Conservation (phyloP, 23 red algal genomes). For the Agarophyton chilense region DNA sequence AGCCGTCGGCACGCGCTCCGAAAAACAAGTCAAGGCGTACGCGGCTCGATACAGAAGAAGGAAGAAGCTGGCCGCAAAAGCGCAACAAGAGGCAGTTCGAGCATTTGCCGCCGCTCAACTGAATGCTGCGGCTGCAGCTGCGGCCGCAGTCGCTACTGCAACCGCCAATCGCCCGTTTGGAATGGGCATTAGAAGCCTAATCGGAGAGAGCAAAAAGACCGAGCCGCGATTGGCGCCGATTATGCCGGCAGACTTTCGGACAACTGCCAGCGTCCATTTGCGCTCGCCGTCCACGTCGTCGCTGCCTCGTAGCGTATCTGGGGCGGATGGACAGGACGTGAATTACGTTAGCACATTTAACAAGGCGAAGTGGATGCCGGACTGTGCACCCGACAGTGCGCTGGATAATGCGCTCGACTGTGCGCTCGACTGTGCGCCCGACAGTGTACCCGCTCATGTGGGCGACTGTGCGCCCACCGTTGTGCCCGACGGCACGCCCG, state of each 20-base stretch:
- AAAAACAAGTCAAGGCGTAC: constrained; percentile 71
- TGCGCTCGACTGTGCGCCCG: no score
- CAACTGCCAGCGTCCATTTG: not conserved
- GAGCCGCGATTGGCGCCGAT: not conserved
- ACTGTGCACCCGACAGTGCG: no score
- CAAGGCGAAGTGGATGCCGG: no score
- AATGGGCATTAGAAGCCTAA: no score
- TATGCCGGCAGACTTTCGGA: constrained; percentile 5
- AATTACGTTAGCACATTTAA: no score
- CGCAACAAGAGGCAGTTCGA: constrained; percentile 21
- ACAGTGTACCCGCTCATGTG: no score
- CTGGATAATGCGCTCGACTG: no score
- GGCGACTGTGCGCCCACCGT: no score
- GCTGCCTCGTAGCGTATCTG: not conserved
- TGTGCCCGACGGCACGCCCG: no score
- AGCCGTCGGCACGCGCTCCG: constrained; percentile 57
- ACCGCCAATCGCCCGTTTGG: not conserved
- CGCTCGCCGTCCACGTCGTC: not conserved
- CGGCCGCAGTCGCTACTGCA: constrained; percentile 5
- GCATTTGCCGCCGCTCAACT: constrained; percentile 8
- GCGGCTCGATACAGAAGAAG: constrained; percentile 54
- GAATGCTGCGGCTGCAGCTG: constrained; percentile 5
- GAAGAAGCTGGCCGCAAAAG: constrained; percentile 54
- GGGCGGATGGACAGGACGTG: no score
- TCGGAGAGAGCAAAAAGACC: not conserved